Evolutionary conservation across 345 rosid genomes (phyloP).

Genomic region (Dipteronia sinensis): DNA sequence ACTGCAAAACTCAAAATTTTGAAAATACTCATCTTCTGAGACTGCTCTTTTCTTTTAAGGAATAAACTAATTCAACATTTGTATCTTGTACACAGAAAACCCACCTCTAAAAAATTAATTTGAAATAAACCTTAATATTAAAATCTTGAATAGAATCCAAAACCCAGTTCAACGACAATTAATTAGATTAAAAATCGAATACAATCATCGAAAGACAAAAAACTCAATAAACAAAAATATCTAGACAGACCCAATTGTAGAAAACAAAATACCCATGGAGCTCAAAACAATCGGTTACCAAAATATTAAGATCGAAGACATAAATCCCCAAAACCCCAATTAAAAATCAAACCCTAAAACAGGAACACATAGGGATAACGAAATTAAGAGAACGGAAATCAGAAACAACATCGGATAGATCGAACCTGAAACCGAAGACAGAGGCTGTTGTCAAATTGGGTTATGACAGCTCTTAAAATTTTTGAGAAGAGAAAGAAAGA

Average conservation of each 20-base stretch:
- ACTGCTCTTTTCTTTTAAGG: background rate
- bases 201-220: background rate
- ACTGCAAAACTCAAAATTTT: background rate
- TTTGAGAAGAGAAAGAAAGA: slow-evolving; percentile 39
- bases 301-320: slow-evolving; percentile 34
- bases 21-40: background rate
- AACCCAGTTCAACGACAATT: slow-evolving; percentile 18
- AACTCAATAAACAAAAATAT: slow-evolving; percentile 6
- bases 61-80: slow-evolving; percentile 11
- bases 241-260: slow-evolving; percentile 25
- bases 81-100: slow-evolving; percentile 12
- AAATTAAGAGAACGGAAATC: slow-evolving; percentile 11
- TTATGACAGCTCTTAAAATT: slow-evolving; percentile 52
- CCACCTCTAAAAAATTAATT: slow-evolving; percentile 9
- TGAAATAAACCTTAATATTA: slow-evolving; percentile 40
- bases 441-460: slow-evolving; percentile 41
- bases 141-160: slow-evolving; percentile 14
- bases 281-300: slow-evolving; percentile 21
- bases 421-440: slow-evolving; percentile 49
- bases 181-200: slow-evolving; percentile 18
- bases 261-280: slow-evolving; percentile 25
- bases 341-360: slow-evolving; percentile 44
- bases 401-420: slow-evolving; percentile 36
- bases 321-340: slow-evolving; percentile 40
- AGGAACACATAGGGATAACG: slow-evolving; percentile 12